Base-by-base conservation (phyloP, 108 stramenopile species). In the Nannochloropsis gaditana region DNA sequence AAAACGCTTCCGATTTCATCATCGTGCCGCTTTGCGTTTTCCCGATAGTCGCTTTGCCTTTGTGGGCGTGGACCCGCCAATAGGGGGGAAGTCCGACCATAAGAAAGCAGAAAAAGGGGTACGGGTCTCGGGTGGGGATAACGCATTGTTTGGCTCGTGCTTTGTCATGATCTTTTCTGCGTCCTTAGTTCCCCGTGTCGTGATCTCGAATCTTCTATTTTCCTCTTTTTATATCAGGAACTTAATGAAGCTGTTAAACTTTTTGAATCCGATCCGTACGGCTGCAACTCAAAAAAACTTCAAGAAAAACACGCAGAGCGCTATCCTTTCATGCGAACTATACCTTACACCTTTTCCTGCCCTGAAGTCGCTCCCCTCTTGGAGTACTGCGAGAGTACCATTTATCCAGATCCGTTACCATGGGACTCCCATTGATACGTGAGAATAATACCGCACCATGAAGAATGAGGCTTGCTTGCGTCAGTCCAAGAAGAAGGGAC, bases 191-290 rank as follows among this genome's bases (percentile, higher is more conserved):
- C 2, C 59, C 59, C 8, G 31, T 31, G 31, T 1, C 31, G 31
- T 31, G 31, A 31, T 31, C 31, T 31, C 31, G 31, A 31, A 31
- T 31, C 31, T 31, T 31, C 0, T 31, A 31, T 31, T 31, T 31
- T 31, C 1, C 31, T 31, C 31, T 31, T 31, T 31, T n/a, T 73
- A n/a, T 8, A 4, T 3, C 59, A 73, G 59, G 97, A 98, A 86
- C 44, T 79, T 21, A 84, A 89, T 45, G 94, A 96, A 86, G 93
- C 96, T 6, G 87, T 93, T 17, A 83, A 90, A 80, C 95, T 95
- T 19, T 97, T 96, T 90, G 90, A 93, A 89, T 83, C 88, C 11
- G 97, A 98, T 89, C 95, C 95, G 3, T 98, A 98, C 86, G 97
- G 97, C 43, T 98, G 97, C 84, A 86, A 94, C 90, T 86, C 92